Evolutionary conservation across 2,329 filamentous ascomycete genomes (phyloP).

Genomic region (Talaromyces islandicus): DNA sequence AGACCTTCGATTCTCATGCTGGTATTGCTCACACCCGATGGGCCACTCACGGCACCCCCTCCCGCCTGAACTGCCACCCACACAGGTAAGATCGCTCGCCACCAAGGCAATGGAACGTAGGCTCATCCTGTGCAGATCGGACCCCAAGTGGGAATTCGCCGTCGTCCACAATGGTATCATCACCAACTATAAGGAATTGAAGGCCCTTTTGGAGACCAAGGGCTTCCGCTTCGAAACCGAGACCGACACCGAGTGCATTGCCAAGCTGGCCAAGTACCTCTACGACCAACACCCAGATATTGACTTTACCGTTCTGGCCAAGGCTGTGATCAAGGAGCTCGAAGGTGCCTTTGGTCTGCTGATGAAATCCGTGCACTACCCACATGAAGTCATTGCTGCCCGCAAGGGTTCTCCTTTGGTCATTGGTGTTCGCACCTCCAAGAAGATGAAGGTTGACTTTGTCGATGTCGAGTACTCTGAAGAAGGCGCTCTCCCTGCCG

Average conservation of each 20-base stretch:
- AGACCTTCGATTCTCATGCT: slow-evolving; percentile 95
- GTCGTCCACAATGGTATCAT: slow-evolving; percentile 99
- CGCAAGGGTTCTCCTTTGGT: slow-evolving; percentile 97
- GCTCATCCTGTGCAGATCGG: slow-evolving; percentile 59
- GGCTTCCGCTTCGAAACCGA: slow-evolving; percentile 99
- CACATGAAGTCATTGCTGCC: slow-evolving; percentile 94
- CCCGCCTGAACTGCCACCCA: slow-evolving; percentile 93
- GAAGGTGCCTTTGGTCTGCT: slow-evolving; percentile 96
- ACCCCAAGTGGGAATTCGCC: slow-evolving; percentile 90
- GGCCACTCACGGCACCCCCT: slow-evolving; percentile 95
- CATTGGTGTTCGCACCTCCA: slow-evolving; percentile 91
- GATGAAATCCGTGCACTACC: slow-evolving; percentile 97
- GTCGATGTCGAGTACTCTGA: slow-evolving; percentile 97
- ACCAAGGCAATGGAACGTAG: neutral
- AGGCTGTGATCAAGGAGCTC: slow-evolving; percentile 96
- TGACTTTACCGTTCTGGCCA: slow-evolving; percentile 92
- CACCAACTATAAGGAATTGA: slow-evolving; percentile 99
- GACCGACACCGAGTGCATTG: slow-evolving; percentile 98
- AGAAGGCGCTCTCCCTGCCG: slow-evolving; percentile 80
- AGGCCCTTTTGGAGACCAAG: slow-evolving; percentile 85
- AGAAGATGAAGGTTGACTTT: slow-evolving; percentile 99
- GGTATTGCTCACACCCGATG: slow-evolving; percentile 98
- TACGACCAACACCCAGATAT: slow-evolving; percentile 91
- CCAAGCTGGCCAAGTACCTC: slow-evolving; percentile 97
- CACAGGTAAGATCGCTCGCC: slow-evolving; percentile 63